Evolutionary conservation across 106 monocot species (phyloP), one percentile per base, ranked within the genome.

Genomic region (Allium cepa): DNA sequence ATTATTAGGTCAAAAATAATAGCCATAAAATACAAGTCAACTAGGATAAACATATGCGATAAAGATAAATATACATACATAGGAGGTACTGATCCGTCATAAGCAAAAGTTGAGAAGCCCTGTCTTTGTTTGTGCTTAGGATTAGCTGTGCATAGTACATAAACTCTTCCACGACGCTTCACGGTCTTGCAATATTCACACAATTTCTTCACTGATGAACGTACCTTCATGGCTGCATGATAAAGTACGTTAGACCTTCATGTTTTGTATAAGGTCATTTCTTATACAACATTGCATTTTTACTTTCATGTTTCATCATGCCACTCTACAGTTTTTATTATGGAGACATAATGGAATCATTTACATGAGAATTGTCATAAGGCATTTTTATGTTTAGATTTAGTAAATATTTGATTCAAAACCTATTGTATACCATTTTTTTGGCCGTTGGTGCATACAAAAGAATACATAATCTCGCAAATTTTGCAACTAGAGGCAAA

Each of bases 81-180:
- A 52, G 72, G 49, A 53, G 71, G 66, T 27, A 63, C 17, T 14
- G 72, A 69, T 55, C 82, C 77, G 59, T 90, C 90, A 17, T 81
- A 91, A 46, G 90, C 83, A 66, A 81, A 78, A 9, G 83, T 86
- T 9, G 86, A 86, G 16, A 81, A 74, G 49, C 90, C 90, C 63
- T 91, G 90, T 15, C 90, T 70, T 52, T 91, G 90, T 67, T 91
- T 91, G 53, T 91, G 90, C 74, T 86, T 91, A 17, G 86, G 83
- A 80, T 91, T 91, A 52, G 83, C 75, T 17, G 79, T 79, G 67
- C 86, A 86, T 53, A 78, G 15, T 66, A 91, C 77, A 67, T 86
- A 91, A 52, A 91, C 90, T 63, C 73, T 86, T 50, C 90, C 86
- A 17, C 86, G 80, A 55, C 90, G 83, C 50, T 86, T 91, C 47